phyloP scores from a whole-genome alignment of 2,329 filamentous ascomycete genomes.

The Myriosclerotinia scirpicola region DNA sequence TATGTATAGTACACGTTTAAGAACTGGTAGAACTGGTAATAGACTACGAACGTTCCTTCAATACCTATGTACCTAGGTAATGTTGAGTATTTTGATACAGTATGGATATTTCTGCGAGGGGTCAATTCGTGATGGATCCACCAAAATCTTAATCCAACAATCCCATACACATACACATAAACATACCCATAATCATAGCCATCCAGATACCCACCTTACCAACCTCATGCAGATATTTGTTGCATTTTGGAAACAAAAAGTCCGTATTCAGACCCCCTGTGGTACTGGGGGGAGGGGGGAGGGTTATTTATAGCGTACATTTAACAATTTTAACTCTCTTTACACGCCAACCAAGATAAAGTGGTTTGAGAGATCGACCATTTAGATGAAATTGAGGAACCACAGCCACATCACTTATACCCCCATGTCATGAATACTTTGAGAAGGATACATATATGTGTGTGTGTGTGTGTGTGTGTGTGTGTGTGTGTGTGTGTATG shows the following conservation, averaged over 20 bases:
- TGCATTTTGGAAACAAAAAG: conserved; percentile 8
- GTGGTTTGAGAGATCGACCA: conserved; percentile 2
- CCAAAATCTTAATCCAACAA: not conserved
- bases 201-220: too few relatives aligned
- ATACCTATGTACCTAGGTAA: too few relatives aligned
- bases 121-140: conserved; percentile 3
- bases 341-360: not conserved
- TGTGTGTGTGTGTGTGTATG: too few relatives aligned
- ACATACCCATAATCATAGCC: not conserved
- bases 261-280: conserved; percentile 15
- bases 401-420: conserved; percentile 2
- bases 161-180: not conserved
- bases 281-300: not conserved
- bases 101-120: not conserved
- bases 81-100: not conserved
- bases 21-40: too few relatives aligned
- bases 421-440: conserved; percentile 8
- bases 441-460: not conserved
- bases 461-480: too few relatives aligned
- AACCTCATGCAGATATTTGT: conserved; percentile 3
- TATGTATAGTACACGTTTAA: too few relatives aligned
- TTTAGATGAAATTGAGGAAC: conserved; percentile 7
- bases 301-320: not conserved
- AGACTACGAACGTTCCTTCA: too few relatives aligned
- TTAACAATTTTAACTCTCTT: not conserved